Base-by-base conservation (phyloP, 129 eudicot genomes). In the Flaveria bidentis region DNA sequence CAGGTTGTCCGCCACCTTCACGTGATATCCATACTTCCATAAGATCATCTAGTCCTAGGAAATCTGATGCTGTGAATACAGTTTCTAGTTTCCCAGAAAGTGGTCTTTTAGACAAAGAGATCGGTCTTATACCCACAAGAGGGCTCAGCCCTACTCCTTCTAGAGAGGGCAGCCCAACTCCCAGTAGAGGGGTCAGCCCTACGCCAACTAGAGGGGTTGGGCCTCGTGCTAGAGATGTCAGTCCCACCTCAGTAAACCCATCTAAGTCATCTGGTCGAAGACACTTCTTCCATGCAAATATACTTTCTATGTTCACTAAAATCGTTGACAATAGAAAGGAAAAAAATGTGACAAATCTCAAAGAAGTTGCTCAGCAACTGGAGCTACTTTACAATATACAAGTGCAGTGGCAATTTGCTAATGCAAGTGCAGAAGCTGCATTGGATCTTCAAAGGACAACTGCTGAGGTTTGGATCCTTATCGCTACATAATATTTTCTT, bases 381-480 rank as follows among this genome's bases (percentile, higher is more conserved):
- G 80, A 92, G 79, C 75, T 92, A 81, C 86, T 90, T 65, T 76
- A 85, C 69, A 92, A 83, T 71, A 88, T 87, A 67, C 91, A 86
- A 72, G 72, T 92, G 82, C 98, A 92, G 62, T 92, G 98, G 96
- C 84, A 86, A 65, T 88, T 80, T 81, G 88, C 85, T 58, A 92
- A 90, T 85, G 96, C 92, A 13, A 83, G 74, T 69, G 76, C 84
- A 41, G 81, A 81, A 75, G 88, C 86, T 75, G 75, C 81, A 15
- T 47, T 88, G 65, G 79, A 70, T 66, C 61, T 61, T 65, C 98
- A 86, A 80, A 83, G 81, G 69, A 49, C 52, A 46, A 83, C 85
- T 64, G 86, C 94, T 65, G 98, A 92, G 96, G 98, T 92, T 71
- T 71, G 76, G 28, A 33, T 78, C 16, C 16, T 65, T 78, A 64